Conservation (phyloP, 2,329 filamentous ascomycete genomes). For the Scytalidium sp. region DNA sequence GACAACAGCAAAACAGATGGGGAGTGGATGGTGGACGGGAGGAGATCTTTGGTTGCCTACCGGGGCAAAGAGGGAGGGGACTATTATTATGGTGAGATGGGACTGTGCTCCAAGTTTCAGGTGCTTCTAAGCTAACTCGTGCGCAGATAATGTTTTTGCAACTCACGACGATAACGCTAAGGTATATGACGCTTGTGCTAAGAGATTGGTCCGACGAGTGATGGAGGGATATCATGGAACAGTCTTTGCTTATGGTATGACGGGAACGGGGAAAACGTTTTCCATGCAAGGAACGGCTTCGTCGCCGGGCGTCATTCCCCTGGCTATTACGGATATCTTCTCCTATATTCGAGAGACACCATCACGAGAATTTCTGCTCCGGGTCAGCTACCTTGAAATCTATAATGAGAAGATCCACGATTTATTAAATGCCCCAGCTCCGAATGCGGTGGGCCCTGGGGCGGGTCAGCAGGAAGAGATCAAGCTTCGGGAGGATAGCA, state of each 20-base stretch:
- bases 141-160: slow-evolving; percentile 88
- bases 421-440: slow-evolving; percentile 71
- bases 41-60: slow-evolving; percentile 78
- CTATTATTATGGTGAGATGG: slow-evolving; percentile 76
- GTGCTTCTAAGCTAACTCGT: slow-evolving; percentile 18
- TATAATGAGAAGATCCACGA: slow-evolving; percentile 99
- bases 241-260: slow-evolving; percentile 99
- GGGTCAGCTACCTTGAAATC: slow-evolving; percentile 97
- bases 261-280: slow-evolving; percentile 97
- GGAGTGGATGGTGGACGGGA: slow-evolving; percentile 90
- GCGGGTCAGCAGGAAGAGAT: slow-evolving; percentile 79
- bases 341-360: slow-evolving; percentile 98
- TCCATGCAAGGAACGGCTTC: slow-evolving; percentile 98
- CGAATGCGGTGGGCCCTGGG: slow-evolving; percentile 48
- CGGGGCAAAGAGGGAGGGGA: slow-evolving; percentile 87
- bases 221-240: slow-evolving; percentile 99
- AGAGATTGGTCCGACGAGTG: slow-evolving; percentile 88
- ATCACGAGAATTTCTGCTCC: slow-evolving; percentile 86
- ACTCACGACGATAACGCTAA: slow-evolving; percentile 90
- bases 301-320: slow-evolving; percentile 91
- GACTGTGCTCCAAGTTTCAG: background rate
- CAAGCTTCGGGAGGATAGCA: slow-evolving; percentile 93
- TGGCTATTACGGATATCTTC: slow-evolving; percentile 98
- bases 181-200: slow-evolving; percentile 92
- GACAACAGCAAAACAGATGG: slow-evolving; percentile 61